Percentiles rank a stretch among this genome's conserved stretches.
These are phyloP conservation scores for Cutaneotrichosporon cyanovorans DNA, from an alignment of 1,284 basidiomycete species.

Conservation along the genomic window DNA sequence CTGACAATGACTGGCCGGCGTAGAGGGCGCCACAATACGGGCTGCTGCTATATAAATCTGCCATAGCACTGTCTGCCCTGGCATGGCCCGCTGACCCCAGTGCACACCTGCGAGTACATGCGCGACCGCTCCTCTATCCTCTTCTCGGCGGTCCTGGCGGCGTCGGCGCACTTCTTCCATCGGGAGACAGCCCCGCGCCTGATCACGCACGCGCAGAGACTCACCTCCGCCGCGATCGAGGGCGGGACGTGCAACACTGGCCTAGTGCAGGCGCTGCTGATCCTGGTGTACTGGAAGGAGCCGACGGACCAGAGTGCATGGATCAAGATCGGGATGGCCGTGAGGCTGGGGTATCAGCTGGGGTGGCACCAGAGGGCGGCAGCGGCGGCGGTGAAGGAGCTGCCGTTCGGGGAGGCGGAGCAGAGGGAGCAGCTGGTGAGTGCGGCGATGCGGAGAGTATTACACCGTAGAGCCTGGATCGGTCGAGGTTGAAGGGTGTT, in stretches of 20 bases:
- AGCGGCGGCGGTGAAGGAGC: neutral
- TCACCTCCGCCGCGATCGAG: constrained; percentile 6
- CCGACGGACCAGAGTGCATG: constrained; percentile 19
- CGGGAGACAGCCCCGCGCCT: constrained; percentile 41
- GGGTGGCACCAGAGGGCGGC: constrained; percentile 5
- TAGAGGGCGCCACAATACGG: too few relatives aligned
- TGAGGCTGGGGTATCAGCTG: constrained; percentile 16
- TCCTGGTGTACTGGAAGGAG: constrained; percentile 18
- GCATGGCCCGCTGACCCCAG: neutral
- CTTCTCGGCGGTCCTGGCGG: constrained; percentile 56
- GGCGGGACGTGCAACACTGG: constrained; percentile 5
- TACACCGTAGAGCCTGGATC: too few relatives aligned
- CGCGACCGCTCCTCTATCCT: constrained; percentile 7
- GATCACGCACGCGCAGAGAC: constrained; percentile 6
- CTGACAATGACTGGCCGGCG: too few relatives aligned
- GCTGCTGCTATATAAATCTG: too few relatives aligned
- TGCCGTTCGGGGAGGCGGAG: neutral
- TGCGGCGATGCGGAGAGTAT: too few relatives aligned
- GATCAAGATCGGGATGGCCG: constrained; percentile 20
- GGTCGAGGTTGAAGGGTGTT: too few relatives aligned
- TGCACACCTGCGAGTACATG: constrained; percentile 13
- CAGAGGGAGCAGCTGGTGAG: neutral
- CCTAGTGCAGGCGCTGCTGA: constrained; percentile 13
- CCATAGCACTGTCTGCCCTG: too few relatives aligned
- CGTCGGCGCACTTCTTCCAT: constrained; percentile 68